A percentile compares a stretch with the other conserved stretches of the same genome.
These are phyloP conservation scores for Ophiostoma piceae DNA, from an alignment of 2,329 filamentous ascomycete genomes.

Conservation along the genomic window DNA sequence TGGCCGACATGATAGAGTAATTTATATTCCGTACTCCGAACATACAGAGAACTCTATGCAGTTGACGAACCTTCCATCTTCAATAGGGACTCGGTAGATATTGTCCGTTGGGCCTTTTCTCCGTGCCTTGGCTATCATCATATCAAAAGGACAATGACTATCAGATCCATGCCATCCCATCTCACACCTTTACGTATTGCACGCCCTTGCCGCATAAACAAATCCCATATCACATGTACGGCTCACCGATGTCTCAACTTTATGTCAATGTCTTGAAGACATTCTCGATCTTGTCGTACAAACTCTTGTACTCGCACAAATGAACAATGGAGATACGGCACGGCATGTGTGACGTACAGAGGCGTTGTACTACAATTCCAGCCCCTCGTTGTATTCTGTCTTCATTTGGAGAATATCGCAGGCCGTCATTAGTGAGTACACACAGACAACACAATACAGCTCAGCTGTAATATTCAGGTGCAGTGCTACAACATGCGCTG, in stretches of 20 bases:
- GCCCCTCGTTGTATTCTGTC: not conserved
- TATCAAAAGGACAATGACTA: not conserved
- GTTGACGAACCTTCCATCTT: too few relatives aligned
- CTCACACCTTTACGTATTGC: not conserved
- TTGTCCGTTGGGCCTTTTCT: not conserved
- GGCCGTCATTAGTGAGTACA: not conserved
- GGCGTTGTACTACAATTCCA: not conserved
- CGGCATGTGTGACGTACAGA: not conserved
- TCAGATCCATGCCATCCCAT: not conserved
- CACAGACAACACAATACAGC: not conserved
- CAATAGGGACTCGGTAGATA: not conserved
- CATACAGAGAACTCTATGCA: too few relatives aligned
- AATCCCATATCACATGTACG: not conserved
- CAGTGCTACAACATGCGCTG: not conserved
- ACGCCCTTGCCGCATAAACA: not conserved
- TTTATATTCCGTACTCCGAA: not conserved
- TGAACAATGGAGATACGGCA: constrained; percentile 12
- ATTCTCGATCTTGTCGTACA: constrained; percentile 8
- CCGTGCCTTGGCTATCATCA: too few relatives aligned
- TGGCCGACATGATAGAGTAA: not conserved
- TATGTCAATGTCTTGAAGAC: constrained; percentile 9
- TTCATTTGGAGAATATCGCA: not conserved
- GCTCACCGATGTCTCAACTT: constrained; percentile 5
- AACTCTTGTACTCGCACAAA: constrained; percentile 12
- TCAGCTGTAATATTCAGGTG: not conserved